These are phyloP conservation scores for Rhodocollybia butyracea DNA, from an alignment of 768 basidiomycete species.

Conservation along the genomic window DNA sequence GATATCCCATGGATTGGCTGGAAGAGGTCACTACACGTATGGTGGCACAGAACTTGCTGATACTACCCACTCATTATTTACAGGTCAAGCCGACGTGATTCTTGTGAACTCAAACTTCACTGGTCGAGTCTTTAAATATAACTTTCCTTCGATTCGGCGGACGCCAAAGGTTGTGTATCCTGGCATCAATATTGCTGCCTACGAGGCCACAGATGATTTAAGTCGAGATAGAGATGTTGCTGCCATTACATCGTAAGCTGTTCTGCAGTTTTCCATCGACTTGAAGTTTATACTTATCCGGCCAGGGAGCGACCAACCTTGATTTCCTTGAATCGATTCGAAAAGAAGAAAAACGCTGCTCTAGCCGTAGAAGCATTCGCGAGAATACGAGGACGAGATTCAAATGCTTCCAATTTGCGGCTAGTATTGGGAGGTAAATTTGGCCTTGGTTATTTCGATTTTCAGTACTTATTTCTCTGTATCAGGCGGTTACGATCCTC, in stretches of 20 bases:
- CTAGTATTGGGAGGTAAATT: slow-evolving; percentile 75
- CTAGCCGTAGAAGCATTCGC: slow-evolving; percentile 83
- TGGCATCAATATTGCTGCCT: slow-evolving; percentile 81
- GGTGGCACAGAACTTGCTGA: slow-evolving; percentile 19
- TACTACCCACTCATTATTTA: slow-evolving; percentile 4
- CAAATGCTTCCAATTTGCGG: slow-evolving; percentile 40
- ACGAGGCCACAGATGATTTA: slow-evolving; percentile 40
- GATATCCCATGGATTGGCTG: slow-evolving; percentile 84
- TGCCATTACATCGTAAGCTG: slow-evolving; percentile 56
- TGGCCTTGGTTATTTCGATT: neutral
- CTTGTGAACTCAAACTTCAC: slow-evolving; percentile 93
- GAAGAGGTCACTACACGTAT: slow-evolving; percentile 89
- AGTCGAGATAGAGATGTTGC: slow-evolving; percentile 49
- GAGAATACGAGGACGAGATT: slow-evolving; percentile 33
- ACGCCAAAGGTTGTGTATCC: slow-evolving; percentile 88
- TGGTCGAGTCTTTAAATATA: slow-evolving; percentile 68
- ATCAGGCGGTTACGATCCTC: slow-evolving; percentile 86
- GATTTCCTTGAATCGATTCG: slow-evolving; percentile 90
- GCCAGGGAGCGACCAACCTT: slow-evolving; percentile 68
- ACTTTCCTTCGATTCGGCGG: slow-evolving; percentile 66
- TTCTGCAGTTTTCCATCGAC: neutral
- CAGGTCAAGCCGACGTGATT: slow-evolving; percentile 87
- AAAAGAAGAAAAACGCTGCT: slow-evolving; percentile 88
- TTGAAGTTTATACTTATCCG: neutral
- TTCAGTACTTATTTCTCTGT: neutral